Base-by-base conservation (phyloP, 164 flowering plant species). In the Protea cynaroides region DNA sequence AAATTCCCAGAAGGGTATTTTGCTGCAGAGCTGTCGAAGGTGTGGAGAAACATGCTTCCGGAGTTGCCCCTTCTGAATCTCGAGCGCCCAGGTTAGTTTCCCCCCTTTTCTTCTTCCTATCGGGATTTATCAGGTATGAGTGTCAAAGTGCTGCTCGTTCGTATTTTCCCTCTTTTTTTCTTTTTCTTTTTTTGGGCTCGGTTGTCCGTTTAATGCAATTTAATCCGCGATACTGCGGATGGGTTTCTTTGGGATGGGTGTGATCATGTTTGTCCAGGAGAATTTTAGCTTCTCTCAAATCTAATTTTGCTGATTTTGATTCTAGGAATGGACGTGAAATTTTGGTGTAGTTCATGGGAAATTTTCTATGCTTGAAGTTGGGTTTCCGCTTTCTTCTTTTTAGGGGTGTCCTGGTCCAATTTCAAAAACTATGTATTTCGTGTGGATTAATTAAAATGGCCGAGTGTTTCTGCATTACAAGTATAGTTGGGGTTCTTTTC, bases 61-160 rank as follows among this genome's bases (percentile, higher is more conserved):
- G 67, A 22, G 74, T 63, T 70, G 72, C 85, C 67, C 68, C 78
- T 67, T 71, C 79, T 53, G 70, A 74, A 75, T 71, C 84, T 73
- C 71, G 74, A n/a, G 21, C 47, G 11, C 79, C 82, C 51, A 78
- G 80, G 89, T 85, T 37, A 36, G 59, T 71, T 72, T 43, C 51
- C 21, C 52, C 40, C 49, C 21, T 58, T 8, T 49, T 58, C 14
- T 8, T 40, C 14, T 40, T 12, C 8, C 14, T 40, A 6, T 40
- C 1, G 46, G 46, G 46, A 40, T 12, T 40, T 4, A 40, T 40
- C 46, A 12, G 46, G 46, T 40, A 40, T 9, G 46, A 40, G 46
- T 12, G 46, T 40, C 46, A 40, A 40, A 8, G 46, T 40, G 14
- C 14, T 40, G 10, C 10, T 40, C 14, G 9, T 40, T 40, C 14